Evolutionary conservation across 1,284 basidiomycete genomes (phyloP), one percentile per base, ranked within the genome.

Genomic region (Cryptococcus sp.): DNA sequence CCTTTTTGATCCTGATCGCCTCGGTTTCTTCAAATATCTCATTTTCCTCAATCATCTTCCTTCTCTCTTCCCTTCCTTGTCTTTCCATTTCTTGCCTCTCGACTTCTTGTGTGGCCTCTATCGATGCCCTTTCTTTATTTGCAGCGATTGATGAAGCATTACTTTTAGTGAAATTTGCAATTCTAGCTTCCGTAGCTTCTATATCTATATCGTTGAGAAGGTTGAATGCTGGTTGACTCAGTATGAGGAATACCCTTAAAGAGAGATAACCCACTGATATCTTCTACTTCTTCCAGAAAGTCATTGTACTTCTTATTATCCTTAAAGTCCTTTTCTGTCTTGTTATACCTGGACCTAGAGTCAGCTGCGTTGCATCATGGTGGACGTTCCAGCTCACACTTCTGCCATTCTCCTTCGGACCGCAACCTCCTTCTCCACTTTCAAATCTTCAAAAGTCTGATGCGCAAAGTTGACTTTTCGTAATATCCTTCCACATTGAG

Each of bases 401-500:
- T 91, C 93, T 1, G 87, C 86, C 59, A 98, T 86, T 55, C 90
- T 82, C 64, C 89, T 82, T 54, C 96, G 80, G 4, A 98, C 83
- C 2, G 89, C 86, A 0, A 98, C 89, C 77, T 99, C 96, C 74
- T 95, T 95, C 79, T 99, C 96, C 0, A 99, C 95, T 2, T 83
- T 84, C 15, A 99, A 81, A 73, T 98, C 95, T 76, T 98, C 93
- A 64, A 98, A 99, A 0, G 94, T 98, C 77, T 98, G 96, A 3
- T 91, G 90, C 23, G 86, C 88, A 70, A 98, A 99, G 32, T 92
- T 90, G 44, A 91, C 82, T 74, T 98, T 98, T 35, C 96, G 82
- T 52, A 97, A 81, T n/a, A 89, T 85, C 66, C 87, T 88, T 51
- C 83, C 84, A 75, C 96, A 99, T 59, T 90, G 87, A 10, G 96